Evolutionary conservation across 495 filamentous ascomycete genomes (phyloP).

Genomic region (Tuber microsphaerosporum): DNA sequence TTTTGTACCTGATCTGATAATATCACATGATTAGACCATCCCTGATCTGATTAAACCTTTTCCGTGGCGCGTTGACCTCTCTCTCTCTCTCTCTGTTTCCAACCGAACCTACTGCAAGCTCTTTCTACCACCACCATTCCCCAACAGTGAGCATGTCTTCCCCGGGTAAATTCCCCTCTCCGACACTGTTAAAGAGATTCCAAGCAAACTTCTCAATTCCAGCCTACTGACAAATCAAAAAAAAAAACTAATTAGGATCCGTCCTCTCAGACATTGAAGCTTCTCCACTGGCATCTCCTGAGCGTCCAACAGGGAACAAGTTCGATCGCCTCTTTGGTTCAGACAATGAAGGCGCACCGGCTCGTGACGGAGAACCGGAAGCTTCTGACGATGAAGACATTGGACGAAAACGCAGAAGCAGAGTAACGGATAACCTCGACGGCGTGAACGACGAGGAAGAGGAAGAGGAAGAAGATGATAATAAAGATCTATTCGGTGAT

Average conservation of each 20-base stretch:
- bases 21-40: too few species aligned
- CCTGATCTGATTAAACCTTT: neutral
- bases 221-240: neutral
- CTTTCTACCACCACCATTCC: neutral
- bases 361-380: slow-evolving; percentile 40
- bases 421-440: slow-evolving; percentile 36
- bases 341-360: slow-evolving; percentile 35
- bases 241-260: slow-evolving; percentile 20
- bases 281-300: slow-evolving; percentile 25
- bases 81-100: neutral
- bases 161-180: slow-evolving; percentile 14
- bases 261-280: slow-evolving; percentile 52
- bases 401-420: slow-evolving; percentile 51
- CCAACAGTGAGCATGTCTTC: slow-evolving; percentile 25
- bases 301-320: slow-evolving; percentile 39
- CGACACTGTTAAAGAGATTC: neutral
- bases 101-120: neutral
- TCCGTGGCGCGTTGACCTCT: neutral
- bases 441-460: slow-evolving; percentile 41
- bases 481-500: slow-evolving; percentile 44
- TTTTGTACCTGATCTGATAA: neutral
- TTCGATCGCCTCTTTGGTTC: slow-evolving; percentile 42
- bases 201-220: neutral
- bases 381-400: slow-evolving; percentile 47
- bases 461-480: slow-evolving; percentile 42